phyloP scores from a whole-genome alignment of 768 basidiomycete genomes.

The Tylopilus plumbeoviolaceoides region DNA sequence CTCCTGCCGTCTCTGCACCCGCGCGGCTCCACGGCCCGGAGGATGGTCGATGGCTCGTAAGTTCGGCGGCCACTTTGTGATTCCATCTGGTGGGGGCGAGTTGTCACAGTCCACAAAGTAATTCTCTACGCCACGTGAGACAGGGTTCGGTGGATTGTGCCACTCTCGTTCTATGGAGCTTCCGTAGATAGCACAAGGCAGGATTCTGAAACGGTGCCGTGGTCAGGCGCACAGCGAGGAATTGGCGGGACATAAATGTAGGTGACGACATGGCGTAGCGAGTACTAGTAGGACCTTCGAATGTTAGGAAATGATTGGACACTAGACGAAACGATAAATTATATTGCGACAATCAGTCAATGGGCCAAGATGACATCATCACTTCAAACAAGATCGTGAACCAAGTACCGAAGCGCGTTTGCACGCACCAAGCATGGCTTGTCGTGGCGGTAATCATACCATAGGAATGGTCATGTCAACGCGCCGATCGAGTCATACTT shows the following conservation, averaged over 20 bases:
- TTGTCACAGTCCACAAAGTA: slow-evolving; percentile 49
- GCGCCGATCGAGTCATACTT: not conserved
- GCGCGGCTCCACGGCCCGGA: slow-evolving; percentile 43
- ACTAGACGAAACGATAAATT: not conserved
- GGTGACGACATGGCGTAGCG: slow-evolving; percentile 1
- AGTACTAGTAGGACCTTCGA: too few species aligned
- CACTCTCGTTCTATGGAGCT: not conserved
- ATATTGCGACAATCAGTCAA: too few species aligned
- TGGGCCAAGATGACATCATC: slow-evolving; percentile 15
- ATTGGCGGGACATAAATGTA: not conserved
- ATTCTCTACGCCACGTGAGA: slow-evolving; percentile 35
- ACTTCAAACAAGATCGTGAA: not conserved
- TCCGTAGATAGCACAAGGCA: slow-evolving; percentile 6
- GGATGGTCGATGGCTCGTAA: slow-evolving; percentile 48
- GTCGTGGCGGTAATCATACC: not conserved
- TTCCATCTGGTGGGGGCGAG: slow-evolving; percentile 37
- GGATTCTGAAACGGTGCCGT: not conserved
- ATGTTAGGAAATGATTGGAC: not conserved
- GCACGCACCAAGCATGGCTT: too few species aligned
- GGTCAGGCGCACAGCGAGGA: not conserved
- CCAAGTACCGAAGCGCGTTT: too few species aligned
- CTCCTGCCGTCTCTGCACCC: slow-evolving; percentile 33
- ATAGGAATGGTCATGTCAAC: too few species aligned
- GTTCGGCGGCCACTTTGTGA: slow-evolving; percentile 42
- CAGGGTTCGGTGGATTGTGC: slow-evolving; percentile 1